phyloP scores from a whole-genome alignment of 1,139 yeast species.

The Yarrowia galli region DNA sequence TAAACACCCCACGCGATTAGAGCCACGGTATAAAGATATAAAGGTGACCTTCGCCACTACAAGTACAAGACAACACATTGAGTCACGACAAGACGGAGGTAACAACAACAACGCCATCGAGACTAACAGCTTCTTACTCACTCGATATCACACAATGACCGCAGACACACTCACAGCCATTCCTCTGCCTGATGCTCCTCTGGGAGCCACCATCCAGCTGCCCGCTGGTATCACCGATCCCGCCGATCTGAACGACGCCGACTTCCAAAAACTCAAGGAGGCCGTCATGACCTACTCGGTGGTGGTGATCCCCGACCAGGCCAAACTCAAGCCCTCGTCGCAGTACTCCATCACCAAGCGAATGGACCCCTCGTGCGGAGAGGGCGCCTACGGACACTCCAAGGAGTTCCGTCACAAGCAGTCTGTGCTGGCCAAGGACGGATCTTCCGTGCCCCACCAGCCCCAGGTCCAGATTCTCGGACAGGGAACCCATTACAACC shows the following conservation, averaged over 20 bases:
- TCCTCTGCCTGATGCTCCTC: slow-evolving; percentile 60
- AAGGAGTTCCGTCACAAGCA: slow-evolving; percentile 80
- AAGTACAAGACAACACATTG: too few relatives aligned
- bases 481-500: slow-evolving; percentile 71
- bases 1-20: slow-evolving; percentile 13
- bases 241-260: slow-evolving; percentile 67
- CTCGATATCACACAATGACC: background rate
- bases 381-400: slow-evolving; percentile 81
- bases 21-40: background rate
- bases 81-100: too few relatives aligned
- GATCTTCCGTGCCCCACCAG: slow-evolving; percentile 75
- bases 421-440: slow-evolving; percentile 80
- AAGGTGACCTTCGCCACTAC: background rate
- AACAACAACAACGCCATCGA: too few relatives aligned
- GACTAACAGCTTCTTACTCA: too few relatives aligned
- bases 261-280: slow-evolving; percentile 65
- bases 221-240: slow-evolving; percentile 80
- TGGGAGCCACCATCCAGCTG: slow-evolving; percentile 71
- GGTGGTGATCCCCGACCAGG: slow-evolving; percentile 74
- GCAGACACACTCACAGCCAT: slow-evolving; percentile 29
- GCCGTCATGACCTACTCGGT: slow-evolving; percentile 75
- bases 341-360: slow-evolving; percentile 77
- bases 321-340: slow-evolving; percentile 68
- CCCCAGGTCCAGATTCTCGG: slow-evolving; percentile 92
- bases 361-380: slow-evolving; percentile 72